Evolutionary conservation across 176 grass and related monocot genomes (phyloP), one percentile per base, ranked within the genome.

Genomic region (Cymbopogon citratus): DNA sequence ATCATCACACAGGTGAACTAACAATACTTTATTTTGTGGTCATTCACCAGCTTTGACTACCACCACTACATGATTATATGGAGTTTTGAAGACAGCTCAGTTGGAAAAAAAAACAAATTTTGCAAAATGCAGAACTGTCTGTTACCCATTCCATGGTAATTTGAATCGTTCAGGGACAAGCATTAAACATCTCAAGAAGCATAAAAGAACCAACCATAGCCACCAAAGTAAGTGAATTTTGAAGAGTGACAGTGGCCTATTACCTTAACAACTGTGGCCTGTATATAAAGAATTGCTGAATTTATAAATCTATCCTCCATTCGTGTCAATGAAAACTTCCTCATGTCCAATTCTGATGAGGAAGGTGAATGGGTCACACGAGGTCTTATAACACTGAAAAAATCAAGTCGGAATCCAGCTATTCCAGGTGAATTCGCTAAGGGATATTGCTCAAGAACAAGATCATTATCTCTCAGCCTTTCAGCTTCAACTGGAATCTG

Each of bases 401-500:
- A 94, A 82, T 95, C 96, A 85, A 98, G 69, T 23, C 96, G 86
- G 73, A 98, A 98, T 88, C 96, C 96, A 87, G 92, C 92, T 88
- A 98, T 78, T 82, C 79, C 91, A 87, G 96, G 92, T 40, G 86
- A 68, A 80, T 81, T 91, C 66, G 96, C 90, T 73, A 94, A 91
- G 21, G 93, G 82, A 76, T 90, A 93, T 80, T 93, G 96, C 80
- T 98, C 96, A 66, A 95, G 74, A 79, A 95, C 48, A 82, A 98
- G 92, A 59, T 98, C 92, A 64, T 95, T 93, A 84, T 95, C 91
- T 85, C 46, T 91, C 64, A 87, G 79, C 83, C 86, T 91, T 78
- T 98, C 96, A 69, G 85, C 89, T 80, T 92, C 92, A 86, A 89
- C 80, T 63, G 92, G 79, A 84, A 98, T 84, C 96, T 98, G 86